A percentile compares a stretch with the other conserved stretches of the same genome.
Evolutionary conservation across 257 asterid genomes (phyloP).

Genomic region (Knoxia roxburghii): DNA sequence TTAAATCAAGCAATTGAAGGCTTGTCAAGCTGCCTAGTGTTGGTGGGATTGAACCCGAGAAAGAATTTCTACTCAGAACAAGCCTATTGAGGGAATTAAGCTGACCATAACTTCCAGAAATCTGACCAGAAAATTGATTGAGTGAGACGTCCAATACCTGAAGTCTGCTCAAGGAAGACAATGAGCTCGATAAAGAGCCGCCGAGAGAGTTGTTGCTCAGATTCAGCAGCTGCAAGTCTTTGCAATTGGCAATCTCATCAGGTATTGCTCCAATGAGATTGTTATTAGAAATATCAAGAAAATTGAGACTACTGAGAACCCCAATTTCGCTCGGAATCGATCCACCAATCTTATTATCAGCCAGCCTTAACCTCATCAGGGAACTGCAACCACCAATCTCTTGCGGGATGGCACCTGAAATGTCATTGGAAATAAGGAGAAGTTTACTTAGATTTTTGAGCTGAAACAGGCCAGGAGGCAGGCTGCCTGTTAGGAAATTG

Average conservation of each 20-base stretch:
- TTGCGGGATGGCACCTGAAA: constrained; percentile 61
- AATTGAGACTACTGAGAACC: constrained; percentile 41
- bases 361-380: constrained; percentile 50
- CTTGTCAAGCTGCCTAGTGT: constrained; percentile 48
- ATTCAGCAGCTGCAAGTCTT: constrained; percentile 56
- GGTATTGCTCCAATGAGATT: constrained; percentile 50
- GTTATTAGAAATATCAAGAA: constrained; percentile 66
- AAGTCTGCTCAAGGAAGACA: constrained; percentile 46
- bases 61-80: constrained; percentile 42
- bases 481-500: constrained; percentile 53
- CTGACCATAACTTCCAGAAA: constrained; percentile 52
- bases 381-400: constrained; percentile 64
- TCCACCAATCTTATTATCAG: constrained; percentile 56
- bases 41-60: constrained; percentile 55
- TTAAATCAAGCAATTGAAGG: constrained; percentile 68
- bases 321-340: constrained; percentile 58
- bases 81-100: constrained; percentile 51
- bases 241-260: constrained; percentile 59
- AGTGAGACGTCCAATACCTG: constrained; percentile 57
- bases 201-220: constrained; percentile 53
- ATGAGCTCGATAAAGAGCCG: constrained; percentile 43
- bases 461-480: constrained; percentile 54
- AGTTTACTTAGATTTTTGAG: constrained; percentile 58
- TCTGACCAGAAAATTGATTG: constrained; percentile 47
- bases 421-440: constrained; percentile 53